Evolutionary conservation across 129 eudicot genomes (phyloP).

Genomic region (Artemisia tridentata): DNA sequence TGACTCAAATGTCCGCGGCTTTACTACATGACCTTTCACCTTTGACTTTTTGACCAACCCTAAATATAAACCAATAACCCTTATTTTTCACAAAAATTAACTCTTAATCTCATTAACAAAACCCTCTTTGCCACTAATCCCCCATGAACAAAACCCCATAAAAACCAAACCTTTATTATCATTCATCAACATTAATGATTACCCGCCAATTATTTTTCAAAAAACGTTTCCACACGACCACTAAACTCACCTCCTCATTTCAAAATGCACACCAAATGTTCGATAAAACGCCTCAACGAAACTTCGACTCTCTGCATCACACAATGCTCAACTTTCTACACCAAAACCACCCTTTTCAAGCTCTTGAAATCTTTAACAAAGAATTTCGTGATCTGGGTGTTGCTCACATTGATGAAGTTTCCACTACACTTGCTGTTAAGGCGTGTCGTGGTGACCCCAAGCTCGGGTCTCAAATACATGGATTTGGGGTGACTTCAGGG

Average conservation of each 20-base stretch:
- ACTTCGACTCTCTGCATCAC: constrained; percentile 27
- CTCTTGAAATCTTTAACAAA: constrained; percentile 54
- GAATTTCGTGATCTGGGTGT: constrained; percentile 44
- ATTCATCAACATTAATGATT: constrained; percentile 40
- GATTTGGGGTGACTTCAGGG: constrained; percentile 63
- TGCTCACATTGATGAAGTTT: constrained; percentile 51
- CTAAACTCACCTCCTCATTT: constrained; percentile 11
- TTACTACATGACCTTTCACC: no score
- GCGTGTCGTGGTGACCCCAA: constrained; percentile 63
- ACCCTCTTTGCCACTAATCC: no score
- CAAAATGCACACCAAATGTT: constrained; percentile 64
- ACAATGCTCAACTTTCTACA: constrained; percentile 59
- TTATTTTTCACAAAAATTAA: no score
- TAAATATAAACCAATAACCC: no score
- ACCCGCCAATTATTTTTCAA: constrained; percentile 51
- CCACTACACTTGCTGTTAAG: constrained; percentile 65
- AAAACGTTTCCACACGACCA: constrained; percentile 18
- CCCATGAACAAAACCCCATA: no score
- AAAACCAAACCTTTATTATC: background rate
- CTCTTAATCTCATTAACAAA: no score
- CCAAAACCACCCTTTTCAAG: constrained; percentile 43
- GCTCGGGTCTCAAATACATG: constrained; percentile 65
- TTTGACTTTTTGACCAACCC: no score
- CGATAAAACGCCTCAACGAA: constrained; percentile 54
- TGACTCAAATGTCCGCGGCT: no score